Evolutionary conservation across 768 basidiomycete species (phyloP).

Genomic region (Austroboletus festivus): DNA sequence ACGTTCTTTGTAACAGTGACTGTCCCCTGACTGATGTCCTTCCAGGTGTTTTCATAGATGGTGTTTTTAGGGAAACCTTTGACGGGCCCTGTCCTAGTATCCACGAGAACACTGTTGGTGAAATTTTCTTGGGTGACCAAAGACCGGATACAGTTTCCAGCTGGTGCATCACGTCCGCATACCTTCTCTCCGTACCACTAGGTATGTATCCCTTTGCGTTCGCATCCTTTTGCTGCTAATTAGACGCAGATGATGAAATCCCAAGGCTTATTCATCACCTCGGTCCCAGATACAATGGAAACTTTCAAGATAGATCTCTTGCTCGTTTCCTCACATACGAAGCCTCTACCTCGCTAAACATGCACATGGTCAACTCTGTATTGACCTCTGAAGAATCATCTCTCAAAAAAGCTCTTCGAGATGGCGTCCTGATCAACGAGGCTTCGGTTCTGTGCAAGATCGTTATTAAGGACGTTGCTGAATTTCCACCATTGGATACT

Average conservation of each 20-base stretch:
- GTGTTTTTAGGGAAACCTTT: conserved; percentile 58
- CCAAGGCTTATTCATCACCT: conserved; percentile 77
- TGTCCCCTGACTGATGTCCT: conserved; percentile 2
- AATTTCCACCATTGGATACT: conserved; percentile 14
- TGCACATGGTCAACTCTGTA: conserved; percentile 59
- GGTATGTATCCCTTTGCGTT: conserved; percentile 34
- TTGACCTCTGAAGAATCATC: conserved; percentile 38
- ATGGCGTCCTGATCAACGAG: conserved; percentile 40
- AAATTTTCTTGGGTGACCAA: conserved; percentile 58
- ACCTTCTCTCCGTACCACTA: conserved; percentile 56
- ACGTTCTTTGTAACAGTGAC: conserved; percentile 20
- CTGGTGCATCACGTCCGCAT: conserved; percentile 69
- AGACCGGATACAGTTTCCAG: conserved; percentile 34
- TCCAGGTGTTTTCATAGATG: conserved; percentile 73
- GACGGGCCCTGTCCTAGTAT: conserved; percentile 63
- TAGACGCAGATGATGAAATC: conserved; percentile 57
- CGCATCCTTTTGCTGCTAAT: conserved; percentile 12
- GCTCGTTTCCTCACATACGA: conserved; percentile 82
- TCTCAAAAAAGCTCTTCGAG: conserved; percentile 39
- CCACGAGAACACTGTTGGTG: conserved; percentile 34
- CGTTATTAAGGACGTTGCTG: conserved; percentile 22
- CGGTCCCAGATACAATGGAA: conserved; percentile 72
- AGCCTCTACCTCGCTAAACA: conserved; percentile 78
- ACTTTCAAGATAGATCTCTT: conserved; percentile 70
- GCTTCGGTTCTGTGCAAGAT: conserved; percentile 41